A percentile compares a stretch with the other conserved stretches of the same genome.
phyloP scores from a whole-genome alignment of 805 yeast genomes.

The Naumovozyma baii region DNA sequence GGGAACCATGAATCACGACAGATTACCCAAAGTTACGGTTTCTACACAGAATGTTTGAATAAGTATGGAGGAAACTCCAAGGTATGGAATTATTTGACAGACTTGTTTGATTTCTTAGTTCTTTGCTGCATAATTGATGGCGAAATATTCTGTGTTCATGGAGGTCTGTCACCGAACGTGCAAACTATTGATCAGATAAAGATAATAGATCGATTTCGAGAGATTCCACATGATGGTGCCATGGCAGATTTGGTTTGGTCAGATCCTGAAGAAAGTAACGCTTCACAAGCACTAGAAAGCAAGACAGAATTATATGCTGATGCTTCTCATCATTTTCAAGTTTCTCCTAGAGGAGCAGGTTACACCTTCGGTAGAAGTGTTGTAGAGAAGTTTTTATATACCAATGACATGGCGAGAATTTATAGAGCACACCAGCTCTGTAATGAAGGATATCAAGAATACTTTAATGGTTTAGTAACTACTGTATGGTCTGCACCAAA shows the following conservation, averaged over 20 bases:
- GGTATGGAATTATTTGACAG: conserved; percentile 89
- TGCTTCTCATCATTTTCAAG: conserved; percentile 53
- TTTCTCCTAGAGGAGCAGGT: conserved; percentile 96
- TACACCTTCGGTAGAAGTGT: conserved; percentile 90
- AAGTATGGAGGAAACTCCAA: conserved; percentile 66
- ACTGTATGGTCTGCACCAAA: conserved; percentile 99
- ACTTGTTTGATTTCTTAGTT: conserved; percentile 83
- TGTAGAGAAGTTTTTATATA: conserved; percentile 72
- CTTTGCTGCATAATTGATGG: conserved; percentile 85
- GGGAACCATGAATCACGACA: conserved; percentile 97
- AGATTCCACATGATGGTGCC: conserved; percentile 97
- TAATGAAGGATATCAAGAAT: conserved; percentile 88
- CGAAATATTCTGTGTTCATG: conserved; percentile 88
- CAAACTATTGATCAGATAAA: conserved; percentile 88
- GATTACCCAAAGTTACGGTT: conserved; percentile 94
- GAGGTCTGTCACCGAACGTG: conserved; percentile 91
- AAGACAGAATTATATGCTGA: conserved; percentile 16
- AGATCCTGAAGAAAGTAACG: conserved; percentile 81
- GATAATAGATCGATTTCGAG: conserved; percentile 83
- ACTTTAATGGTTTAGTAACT: conserved; percentile 82
- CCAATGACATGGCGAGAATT: conserved; percentile 71
- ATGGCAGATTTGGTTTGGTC: conserved; percentile 99
- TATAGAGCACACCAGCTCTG: conserved; percentile 94
- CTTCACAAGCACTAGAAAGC: conserved; percentile 9
- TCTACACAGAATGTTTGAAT: conserved; percentile 85